Base-by-base conservation (phyloP, 2,329 filamentous ascomycete genomes). In the Hansfordia pulvinata region DNA sequence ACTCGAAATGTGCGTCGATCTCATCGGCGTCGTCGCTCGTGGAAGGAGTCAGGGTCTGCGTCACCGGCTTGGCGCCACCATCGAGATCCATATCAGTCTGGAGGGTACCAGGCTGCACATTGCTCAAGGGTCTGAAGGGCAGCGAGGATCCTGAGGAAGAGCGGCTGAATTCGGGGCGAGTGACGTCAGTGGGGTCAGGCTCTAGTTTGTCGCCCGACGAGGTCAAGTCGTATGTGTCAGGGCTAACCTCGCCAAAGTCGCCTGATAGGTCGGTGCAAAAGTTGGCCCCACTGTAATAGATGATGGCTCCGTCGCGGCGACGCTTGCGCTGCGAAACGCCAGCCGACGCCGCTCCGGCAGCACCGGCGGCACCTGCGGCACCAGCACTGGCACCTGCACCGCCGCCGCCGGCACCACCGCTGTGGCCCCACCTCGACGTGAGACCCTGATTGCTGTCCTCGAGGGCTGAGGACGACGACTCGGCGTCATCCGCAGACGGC, bases 211-310 rank as follows among this genome's bases (percentile, higher is more conserved):
- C 53, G 2, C 52, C 55, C 8, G 54, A 54, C n/a, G 58, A 60
- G 4, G 56, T 53, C 49, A 64, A 50, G 31, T 66, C 39, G 28
- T 51, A 44, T 5, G 43, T 62, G 3, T 59, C 46, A 2, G 61
- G 58, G 0, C 59, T 63, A 2, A 49, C 34, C 13, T 63, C 60
- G 2, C 60, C 62, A 8, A 57, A 57, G 38, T 85, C 77, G 2
- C 76, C 76, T 10, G 76, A 81, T 4, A 90, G 53, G 46, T 93
- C 84, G 2, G 76, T 85, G 46, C 75, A 90, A 46, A 90, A 93
- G 1, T 69, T 70, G 2, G 78, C 77, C 15, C 78, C 80, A 33
- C 68, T 82, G 46, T 88, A 92, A 43, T 86, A 92, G 11, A 88
- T 84, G 37, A 92, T 78, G 2, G 79, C 74, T 7, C 82, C 83